Evolutionary conservation across 495 filamentous ascomycete species (phyloP).

Genomic region (Aspergillus egyptiacus): DNA sequence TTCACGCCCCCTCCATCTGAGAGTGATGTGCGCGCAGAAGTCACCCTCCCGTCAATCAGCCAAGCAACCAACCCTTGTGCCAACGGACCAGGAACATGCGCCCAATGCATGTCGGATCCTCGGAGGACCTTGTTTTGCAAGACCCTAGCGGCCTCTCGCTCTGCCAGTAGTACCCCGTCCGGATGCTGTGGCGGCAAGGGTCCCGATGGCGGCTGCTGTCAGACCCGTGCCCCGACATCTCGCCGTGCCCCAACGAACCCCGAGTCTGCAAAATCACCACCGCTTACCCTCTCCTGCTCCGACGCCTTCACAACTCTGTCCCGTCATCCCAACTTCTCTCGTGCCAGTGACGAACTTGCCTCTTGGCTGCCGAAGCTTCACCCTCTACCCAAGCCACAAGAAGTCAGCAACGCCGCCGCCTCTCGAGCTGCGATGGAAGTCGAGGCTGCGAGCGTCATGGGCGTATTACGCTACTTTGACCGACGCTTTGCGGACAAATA

Average conservation of each 20-base stretch:
- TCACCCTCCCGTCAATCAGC: conserved; percentile 36
- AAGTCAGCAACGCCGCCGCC: conserved; percentile 22
- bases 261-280: conserved; percentile 22
- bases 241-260: conserved; percentile 3
- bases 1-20: conserved; percentile 69
- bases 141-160: conserved; percentile 62
- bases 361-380: conserved; percentile 70
- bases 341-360: conserved; percentile 67
- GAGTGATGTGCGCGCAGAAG: conserved; percentile 48
- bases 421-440: conserved; percentile 64
- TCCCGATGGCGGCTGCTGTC: conserved; percentile 49
- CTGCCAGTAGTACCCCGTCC: conserved; percentile 39
- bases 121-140: conserved; percentile 82
- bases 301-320: conserved; percentile 79
- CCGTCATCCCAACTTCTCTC: conserved; percentile 71
- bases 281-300: conserved; percentile 55
- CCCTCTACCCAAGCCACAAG: conserved; percentile 45
- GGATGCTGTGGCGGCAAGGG: conserved; percentile 50
- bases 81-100: conserved; percentile 73
- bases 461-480: conserved; percentile 77
- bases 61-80: conserved; percentile 51
- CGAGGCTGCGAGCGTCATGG: conserved; percentile 82
- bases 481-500: conserved; percentile 58
- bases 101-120: conserved; percentile 71
- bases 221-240: conserved; percentile 21